These are phyloP conservation scores for Passalora sequoiae DNA, from an alignment of 2,329 filamentous ascomycete species.

Conservation along the genomic window DNA sequence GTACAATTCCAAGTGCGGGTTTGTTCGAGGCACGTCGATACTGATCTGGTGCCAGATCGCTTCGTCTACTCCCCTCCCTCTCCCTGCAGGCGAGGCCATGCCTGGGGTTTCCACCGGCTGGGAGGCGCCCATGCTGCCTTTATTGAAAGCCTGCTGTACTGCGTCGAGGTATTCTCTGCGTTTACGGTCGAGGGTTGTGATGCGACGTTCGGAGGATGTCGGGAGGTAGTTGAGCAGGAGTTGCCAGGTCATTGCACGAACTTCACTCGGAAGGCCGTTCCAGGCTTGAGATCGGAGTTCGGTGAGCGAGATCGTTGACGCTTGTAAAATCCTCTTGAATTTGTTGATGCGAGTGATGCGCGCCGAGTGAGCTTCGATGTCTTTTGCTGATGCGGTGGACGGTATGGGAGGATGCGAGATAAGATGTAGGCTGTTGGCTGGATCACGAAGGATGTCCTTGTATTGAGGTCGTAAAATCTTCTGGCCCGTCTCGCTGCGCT, in stretches of 20 bases:
- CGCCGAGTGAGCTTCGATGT: conserved; percentile 78
- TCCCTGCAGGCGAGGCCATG: conserved; percentile 50
- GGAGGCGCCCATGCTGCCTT: conserved; percentile 42
- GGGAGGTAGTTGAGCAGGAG: conserved; percentile 90
- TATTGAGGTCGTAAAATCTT: conserved; percentile 97
- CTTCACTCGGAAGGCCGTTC: conserved; percentile 91
- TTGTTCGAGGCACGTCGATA: conserved; percentile 94
- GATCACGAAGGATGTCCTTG: conserved; percentile 82
- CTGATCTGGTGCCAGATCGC: conserved; percentile 99
- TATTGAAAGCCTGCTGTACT: conserved; percentile 63
- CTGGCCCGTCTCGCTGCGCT: conserved; percentile 68
- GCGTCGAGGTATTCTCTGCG: conserved; percentile 95
- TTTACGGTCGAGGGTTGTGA: conserved; percentile 86
- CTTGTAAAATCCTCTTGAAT: conserved; percentile 92
- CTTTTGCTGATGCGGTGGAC: conserved; percentile 69
- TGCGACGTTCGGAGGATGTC: conserved; percentile 88
- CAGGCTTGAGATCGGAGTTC: conserved; percentile 83
- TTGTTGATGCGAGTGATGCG: conserved; percentile 95
- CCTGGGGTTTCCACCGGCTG: conserved; percentile 47
- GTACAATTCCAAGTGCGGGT: conserved; percentile 92
- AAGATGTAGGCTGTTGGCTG: conserved; percentile 88
- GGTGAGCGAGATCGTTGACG: conserved; percentile 78
- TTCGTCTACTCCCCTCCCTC: conserved; percentile 78
- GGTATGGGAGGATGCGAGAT: conserved; percentile 80
- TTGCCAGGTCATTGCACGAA: conserved; percentile 99